Evolutionary conservation across 495 filamentous ascomycete genomes (phyloP).

Genomic region (Letharia columbiana): DNA sequence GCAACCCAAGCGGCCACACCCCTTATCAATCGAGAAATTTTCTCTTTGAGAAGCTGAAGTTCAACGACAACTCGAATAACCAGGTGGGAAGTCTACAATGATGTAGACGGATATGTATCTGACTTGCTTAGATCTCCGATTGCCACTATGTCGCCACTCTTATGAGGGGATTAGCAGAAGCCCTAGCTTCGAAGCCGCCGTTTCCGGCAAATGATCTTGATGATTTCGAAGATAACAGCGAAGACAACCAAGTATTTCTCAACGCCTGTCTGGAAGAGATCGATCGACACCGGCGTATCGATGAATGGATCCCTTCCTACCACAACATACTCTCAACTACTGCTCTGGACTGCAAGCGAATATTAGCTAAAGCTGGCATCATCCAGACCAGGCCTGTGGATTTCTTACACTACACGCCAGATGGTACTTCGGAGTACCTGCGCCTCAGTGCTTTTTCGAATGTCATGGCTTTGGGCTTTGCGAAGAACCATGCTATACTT

Average conservation of each 20-base stretch:
- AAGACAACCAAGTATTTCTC: conserved; percentile 48
- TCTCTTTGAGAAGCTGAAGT: conserved; percentile 76
- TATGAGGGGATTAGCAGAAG: conserved; percentile 69
- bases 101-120: neutral
- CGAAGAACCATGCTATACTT: conserved; percentile 53
- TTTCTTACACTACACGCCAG: conserved; percentile 72
- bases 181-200: conserved; percentile 51
- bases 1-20: conserved; percentile 66
- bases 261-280: conserved; percentile 72
- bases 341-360: conserved; percentile 67
- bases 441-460: conserved; percentile 76
- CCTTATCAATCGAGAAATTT: conserved; percentile 68
- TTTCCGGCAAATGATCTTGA: conserved; percentile 18
- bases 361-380: conserved; percentile 62
- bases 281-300: conserved; percentile 80
- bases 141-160: conserved; percentile 76
- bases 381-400: conserved; percentile 52
- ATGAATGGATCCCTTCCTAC: conserved; percentile 86
- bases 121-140: conserved; percentile 57
- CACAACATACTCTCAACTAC: conserved; percentile 84
- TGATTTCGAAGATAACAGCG: conserved; percentile 30
- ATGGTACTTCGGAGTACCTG: conserved; percentile 69
- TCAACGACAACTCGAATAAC: conserved; percentile 90
- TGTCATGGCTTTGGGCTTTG: conserved; percentile 67
- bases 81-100: conserved; percentile 35